These are phyloP conservation scores for Mucor racemosus DNA, from an alignment of 371 early-diverging fungal genomes.

Conservation along the genomic window DNA sequence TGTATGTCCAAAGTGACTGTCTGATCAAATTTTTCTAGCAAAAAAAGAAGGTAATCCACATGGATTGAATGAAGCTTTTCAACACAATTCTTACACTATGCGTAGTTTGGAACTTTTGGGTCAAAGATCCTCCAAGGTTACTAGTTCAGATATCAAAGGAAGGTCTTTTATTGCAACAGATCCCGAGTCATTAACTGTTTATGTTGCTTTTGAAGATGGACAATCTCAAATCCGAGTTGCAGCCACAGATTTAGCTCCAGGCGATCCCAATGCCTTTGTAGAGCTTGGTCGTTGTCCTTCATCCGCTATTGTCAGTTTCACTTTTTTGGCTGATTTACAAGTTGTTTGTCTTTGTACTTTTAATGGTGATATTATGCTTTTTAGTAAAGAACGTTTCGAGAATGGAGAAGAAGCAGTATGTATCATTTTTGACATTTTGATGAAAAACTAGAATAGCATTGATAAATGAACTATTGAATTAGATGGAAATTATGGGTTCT, in stretches of 20 bases:
- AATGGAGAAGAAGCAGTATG: constrained; percentile 54
- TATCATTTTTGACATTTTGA: background rate
- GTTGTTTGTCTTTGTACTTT: constrained; percentile 66
- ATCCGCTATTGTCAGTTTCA: constrained; percentile 53
- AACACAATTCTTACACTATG: constrained; percentile 25
- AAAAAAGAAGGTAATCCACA: background rate
- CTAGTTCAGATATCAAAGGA: constrained; percentile 28
- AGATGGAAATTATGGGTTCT: constrained; percentile 73
- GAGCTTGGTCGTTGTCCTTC: constrained; percentile 27
- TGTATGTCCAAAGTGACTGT: background rate
- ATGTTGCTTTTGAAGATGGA: constrained; percentile 52
- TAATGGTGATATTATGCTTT: constrained; percentile 74
- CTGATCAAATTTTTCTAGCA: background rate
- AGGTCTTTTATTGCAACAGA: constrained; percentile 53
- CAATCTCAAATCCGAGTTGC: constrained; percentile 33
- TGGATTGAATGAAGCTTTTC: background rate
- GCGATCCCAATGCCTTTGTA: constrained; percentile 34
- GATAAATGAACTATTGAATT: background rate
- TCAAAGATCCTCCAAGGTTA: constrained; percentile 37
- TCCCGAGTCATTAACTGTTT: constrained; percentile 56
- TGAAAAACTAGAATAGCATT: background rate
- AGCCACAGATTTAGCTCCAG: constrained; percentile 32
- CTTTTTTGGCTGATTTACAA: constrained; percentile 69
- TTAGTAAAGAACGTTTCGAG: constrained; percentile 59
- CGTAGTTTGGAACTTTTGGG: constrained; percentile 49